Percentiles rank a stretch among this genome's conserved stretches.
Evolutionary conservation across 208 protist species (phyloP).

Genomic region (Trypanosoma caninum): DNA sequence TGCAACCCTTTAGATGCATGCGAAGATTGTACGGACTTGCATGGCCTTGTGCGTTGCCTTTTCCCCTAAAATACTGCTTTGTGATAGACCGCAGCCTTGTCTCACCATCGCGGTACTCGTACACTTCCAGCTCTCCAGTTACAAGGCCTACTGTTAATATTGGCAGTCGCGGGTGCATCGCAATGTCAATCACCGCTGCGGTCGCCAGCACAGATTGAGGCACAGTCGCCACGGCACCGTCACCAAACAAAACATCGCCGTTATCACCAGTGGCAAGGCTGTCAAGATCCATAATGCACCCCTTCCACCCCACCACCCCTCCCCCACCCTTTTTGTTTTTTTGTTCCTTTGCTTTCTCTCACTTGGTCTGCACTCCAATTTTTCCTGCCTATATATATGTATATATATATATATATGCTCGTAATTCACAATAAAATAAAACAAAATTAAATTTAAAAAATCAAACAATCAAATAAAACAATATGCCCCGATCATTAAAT

Average conservation of each 20-base stretch:
- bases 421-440: neutral
- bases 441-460: neutral
- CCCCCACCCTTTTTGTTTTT: neutral
- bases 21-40: slow-evolving; percentile 49
- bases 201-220: slow-evolving; percentile 61
- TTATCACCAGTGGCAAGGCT: slow-evolving; percentile 30
- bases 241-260: slow-evolving; percentile 65
- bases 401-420: slow-evolving; percentile 1
- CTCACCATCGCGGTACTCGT: slow-evolving; percentile 62
- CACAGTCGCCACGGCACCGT: slow-evolving; percentile 41
- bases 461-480: neutral
- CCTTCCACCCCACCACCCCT: neutral
- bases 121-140: slow-evolving; percentile 79
- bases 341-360: neutral
- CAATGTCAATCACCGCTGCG: slow-evolving; percentile 63
- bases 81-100: slow-evolving; percentile 25
- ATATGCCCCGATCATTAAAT: too few species aligned
- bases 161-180: slow-evolving; percentile 72
- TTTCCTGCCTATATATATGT: neutral
- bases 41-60: neutral
- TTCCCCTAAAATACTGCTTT: slow-evolving; percentile 15
- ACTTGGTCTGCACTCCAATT: neutral
- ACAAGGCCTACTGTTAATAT: slow-evolving; percentile 77
- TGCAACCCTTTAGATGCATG: slow-evolving; percentile 73
- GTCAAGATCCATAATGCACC: slow-evolving; percentile 60